phyloP scores from a whole-genome alignment of 768 basidiomycete genomes.

The Sporobolomyces roseus region DNA sequence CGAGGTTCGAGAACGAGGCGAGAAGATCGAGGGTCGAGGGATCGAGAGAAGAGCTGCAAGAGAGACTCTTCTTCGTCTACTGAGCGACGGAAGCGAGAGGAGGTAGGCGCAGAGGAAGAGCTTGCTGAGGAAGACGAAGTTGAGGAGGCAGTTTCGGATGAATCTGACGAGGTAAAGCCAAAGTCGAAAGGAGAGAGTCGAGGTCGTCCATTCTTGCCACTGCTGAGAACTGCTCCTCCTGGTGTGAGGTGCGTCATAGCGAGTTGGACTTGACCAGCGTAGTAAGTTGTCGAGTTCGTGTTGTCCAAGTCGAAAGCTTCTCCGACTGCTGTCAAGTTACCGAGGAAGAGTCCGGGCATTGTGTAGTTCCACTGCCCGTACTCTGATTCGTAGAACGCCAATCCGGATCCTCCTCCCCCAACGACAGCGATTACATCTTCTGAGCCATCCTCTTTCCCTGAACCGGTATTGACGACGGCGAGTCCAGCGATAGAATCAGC shows the following conservation, averaged over 20 bases:
- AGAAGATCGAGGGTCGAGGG: conserved; percentile 6
- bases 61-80: conserved; percentile 51
- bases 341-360: conserved; percentile 37
- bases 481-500: conserved; percentile 9
- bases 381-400: conserved; percentile 35
- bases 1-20: conserved; percentile 24
- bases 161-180: conserved; percentile 36
- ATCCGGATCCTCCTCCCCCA: conserved; percentile 29
- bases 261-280: conserved; percentile 67
- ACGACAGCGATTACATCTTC: conserved; percentile 29
- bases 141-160: neutral
- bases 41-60: conserved; percentile 28
- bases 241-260: conserved; percentile 52
- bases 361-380: conserved; percentile 32
- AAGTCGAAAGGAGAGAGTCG: conserved; percentile 25
- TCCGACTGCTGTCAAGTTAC: conserved; percentile 46
- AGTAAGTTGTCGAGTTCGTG: conserved; percentile 36
- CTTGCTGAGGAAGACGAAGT: conserved; percentile 44
- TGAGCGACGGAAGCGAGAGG: conserved; percentile 48
- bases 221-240: conserved; percentile 54
- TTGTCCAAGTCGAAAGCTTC: neutral
- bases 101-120: conserved; percentile 45
- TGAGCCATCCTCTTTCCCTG: neutral
- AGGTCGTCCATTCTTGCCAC: conserved; percentile 30
- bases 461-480: conserved; percentile 19